A percentile compares a stretch with the other conserved stretches of the same genome.
phyloP scores from a whole-genome alignment of 768 basidiomycete genomes.

The Boletus vermiculosoides region DNA sequence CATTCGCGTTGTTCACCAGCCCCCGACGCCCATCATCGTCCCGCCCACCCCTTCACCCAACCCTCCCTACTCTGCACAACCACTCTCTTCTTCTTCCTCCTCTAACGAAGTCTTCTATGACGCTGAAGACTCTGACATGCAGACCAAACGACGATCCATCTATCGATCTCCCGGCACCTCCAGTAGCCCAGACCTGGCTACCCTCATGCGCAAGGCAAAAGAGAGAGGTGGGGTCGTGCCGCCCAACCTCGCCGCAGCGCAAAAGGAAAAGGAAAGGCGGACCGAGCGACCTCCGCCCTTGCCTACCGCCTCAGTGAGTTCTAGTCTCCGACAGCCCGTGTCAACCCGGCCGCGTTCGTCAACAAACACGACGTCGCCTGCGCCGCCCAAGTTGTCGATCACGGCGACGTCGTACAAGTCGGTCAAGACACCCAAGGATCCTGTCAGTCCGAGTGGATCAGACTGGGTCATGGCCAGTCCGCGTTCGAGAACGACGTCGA shows the following conservation, averaged over 20 bases:
- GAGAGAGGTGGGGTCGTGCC: conserved; percentile 53
- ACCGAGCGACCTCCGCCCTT: conserved; percentile 46
- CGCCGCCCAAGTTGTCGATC: conserved; percentile 36
- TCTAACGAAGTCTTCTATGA: conserved; percentile 63
- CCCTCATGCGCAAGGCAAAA: conserved; percentile 80
- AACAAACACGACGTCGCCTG: conserved; percentile 35
- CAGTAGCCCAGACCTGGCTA: conserved; percentile 89
- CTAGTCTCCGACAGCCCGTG: conserved; percentile 26
- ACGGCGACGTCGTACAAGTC: conserved; percentile 30
- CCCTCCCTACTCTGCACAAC: conserved; percentile 33
- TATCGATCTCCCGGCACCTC: conserved; percentile 88
- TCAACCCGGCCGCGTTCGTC: conserved; percentile 43
- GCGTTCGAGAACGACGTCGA: conserved; percentile 40
- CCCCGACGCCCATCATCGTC: conserved; percentile 59
- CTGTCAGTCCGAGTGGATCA: conserved; percentile 36
- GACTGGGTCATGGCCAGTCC: conserved; percentile 53
- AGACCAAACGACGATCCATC: conserved; percentile 78
- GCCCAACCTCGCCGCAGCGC: conserved; percentile 27
- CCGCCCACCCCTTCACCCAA: conserved; percentile 66
- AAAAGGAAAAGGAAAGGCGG: conserved; percentile 35
- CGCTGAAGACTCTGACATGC: conserved; percentile 63
- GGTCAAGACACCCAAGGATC: conserved; percentile 27
- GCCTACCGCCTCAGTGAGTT: conserved; percentile 29
- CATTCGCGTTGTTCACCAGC: conserved; percentile 40
- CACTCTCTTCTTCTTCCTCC: conserved; percentile 47